Evolutionary conservation across 2,329 filamentous ascomycete genomes (phyloP), one percentile per base, ranked within the genome.

Genomic region (Trichothecium sympodiale): DNA sequence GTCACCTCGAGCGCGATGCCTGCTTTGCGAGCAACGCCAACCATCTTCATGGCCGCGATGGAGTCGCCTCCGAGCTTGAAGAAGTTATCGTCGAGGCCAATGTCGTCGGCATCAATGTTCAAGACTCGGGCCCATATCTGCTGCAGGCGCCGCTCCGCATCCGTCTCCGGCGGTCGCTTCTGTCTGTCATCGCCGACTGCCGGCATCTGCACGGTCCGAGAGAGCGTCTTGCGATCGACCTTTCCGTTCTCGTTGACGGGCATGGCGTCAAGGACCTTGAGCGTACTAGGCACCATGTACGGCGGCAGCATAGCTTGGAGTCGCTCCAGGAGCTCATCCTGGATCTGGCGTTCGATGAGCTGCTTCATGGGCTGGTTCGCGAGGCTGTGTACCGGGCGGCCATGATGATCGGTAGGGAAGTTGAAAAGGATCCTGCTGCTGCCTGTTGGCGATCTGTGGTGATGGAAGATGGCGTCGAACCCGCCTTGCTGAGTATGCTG

Each of bases 21-120:
- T 9, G 36, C 17, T 8, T 37, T 36, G 3, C 41, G 40, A 5
- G 37, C 38, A 5, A 38, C 37, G 2, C 31, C 40, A 3, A 42
- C 66, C 4, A 72, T 44, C 36, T 60, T 64, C 62, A 67, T 66
- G 1, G 62, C 61, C 4, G 51, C 51, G 10, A 67, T 51, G 1
- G 64, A 67, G 46, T 67, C 62, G 3, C 64, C 61, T 2, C 61
- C 61, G 2, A 63, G 48, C 0, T 46, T 49, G 42, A 64, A 59
- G 50, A 64, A 64, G 46, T 51, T 53, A 38, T 57, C 54, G 3
- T 51, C 42, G 2, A 50, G 39, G 0, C 49, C 42, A 25, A 60
- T 40, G 5, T 50, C 47, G 7, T 30, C 29, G 8, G 45, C 33
- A 7, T 55, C 50, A 3, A 46, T 36, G n/a, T 51, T 52, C 4